Percentiles rank a stretch among this genome's conserved stretches.
These are phyloP conservation scores for Volvox africanus DNA, from an alignment of 139 green algal genomes.

Conservation along the genomic window DNA sequence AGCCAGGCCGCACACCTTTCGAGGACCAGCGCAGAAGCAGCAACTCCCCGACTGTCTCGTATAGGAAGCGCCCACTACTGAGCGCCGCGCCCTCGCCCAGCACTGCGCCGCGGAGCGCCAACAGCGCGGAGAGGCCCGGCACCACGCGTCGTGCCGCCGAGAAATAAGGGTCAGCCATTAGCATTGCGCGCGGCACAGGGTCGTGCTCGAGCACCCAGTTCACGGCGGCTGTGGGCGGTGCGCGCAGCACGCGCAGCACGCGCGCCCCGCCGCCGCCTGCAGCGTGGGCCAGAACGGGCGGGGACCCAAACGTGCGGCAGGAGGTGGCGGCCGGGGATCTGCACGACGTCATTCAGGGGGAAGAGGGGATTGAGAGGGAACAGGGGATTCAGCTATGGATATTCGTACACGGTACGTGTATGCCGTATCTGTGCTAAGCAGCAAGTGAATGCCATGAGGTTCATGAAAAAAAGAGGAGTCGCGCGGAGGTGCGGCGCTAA, in stretches of 20 bases:
- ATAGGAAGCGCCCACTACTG: slow-evolving; percentile 67
- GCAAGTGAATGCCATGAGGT: too few species aligned
- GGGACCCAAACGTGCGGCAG: slow-evolving; percentile 74
- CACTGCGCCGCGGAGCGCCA: slow-evolving; percentile 60
- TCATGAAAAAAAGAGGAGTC: too few species aligned
- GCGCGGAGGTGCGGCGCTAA: too few species aligned
- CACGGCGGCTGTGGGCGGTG: slow-evolving; percentile 19
- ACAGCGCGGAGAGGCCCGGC: slow-evolving; percentile 43
- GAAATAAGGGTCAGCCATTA: slow-evolving; percentile 75
- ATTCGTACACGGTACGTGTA: too few species aligned
- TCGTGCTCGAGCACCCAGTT: slow-evolving; percentile 82
- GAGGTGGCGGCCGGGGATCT: not conserved
- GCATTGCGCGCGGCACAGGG: slow-evolving; percentile 73
- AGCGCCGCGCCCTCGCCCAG: slow-evolving; percentile 57
- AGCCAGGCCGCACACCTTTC: not conserved
- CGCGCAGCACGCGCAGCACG: slow-evolving; percentile 50
- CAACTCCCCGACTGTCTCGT: slow-evolving; percentile 61
- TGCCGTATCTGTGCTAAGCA: too few species aligned
- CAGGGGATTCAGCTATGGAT: too few species aligned
- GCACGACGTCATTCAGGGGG: not conserved
- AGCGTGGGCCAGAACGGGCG: slow-evolving; percentile 70
- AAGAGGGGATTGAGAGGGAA: too few species aligned
- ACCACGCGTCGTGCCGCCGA: slow-evolving; percentile 43
- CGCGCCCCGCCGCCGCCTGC: slow-evolving; percentile 51
- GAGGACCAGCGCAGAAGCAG: slow-evolving; percentile 37